Percentiles rank a stretch among this genome's conserved stretches.
These are phyloP conservation scores for Crataegus laevigata DNA, from an alignment of 306 rosid genomes.

Conservation along the genomic window DNA sequence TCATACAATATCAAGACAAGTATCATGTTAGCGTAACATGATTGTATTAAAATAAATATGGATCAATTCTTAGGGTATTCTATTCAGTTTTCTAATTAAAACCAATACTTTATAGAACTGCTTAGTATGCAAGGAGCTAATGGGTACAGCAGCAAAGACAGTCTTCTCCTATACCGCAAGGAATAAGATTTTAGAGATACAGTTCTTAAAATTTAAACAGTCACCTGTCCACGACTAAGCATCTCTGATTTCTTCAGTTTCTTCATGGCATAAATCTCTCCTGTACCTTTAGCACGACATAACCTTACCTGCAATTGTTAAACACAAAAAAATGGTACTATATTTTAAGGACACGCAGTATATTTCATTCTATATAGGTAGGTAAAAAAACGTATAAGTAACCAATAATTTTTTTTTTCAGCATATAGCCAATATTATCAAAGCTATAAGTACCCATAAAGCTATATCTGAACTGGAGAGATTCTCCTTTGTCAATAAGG, in stretches of 20 bases:
- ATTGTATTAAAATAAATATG: too few species aligned
- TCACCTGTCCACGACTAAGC: conserved; percentile 99
- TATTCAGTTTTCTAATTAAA: not conserved
- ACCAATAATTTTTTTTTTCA: not conserved
- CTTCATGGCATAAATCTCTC: conserved; percentile 94
- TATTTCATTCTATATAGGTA: not conserved
- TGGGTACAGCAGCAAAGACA: not conserved
- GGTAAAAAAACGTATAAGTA: not conserved
- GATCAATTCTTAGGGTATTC: too few species aligned
- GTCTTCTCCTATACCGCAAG: not conserved
- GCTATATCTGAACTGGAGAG: not conserved
- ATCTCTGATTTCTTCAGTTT: conserved; percentile 94
- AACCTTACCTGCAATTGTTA: conserved; percentile 60
- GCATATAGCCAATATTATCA: not conserved
- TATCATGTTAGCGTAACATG: not conserved
- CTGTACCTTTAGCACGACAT: conserved; percentile 74
- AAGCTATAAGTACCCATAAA: not conserved
- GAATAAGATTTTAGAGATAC: not conserved
- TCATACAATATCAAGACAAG: not conserved
- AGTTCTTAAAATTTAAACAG: not conserved
- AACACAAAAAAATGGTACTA: not conserved
- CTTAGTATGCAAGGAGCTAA: not conserved
- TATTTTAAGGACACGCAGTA: not conserved
- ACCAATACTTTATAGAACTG: not conserved
- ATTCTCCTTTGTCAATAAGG: not conserved